Evolutionary conservation across 345 rosid species (phyloP).

Genomic region (Rhodamnia rubescens): DNA sequence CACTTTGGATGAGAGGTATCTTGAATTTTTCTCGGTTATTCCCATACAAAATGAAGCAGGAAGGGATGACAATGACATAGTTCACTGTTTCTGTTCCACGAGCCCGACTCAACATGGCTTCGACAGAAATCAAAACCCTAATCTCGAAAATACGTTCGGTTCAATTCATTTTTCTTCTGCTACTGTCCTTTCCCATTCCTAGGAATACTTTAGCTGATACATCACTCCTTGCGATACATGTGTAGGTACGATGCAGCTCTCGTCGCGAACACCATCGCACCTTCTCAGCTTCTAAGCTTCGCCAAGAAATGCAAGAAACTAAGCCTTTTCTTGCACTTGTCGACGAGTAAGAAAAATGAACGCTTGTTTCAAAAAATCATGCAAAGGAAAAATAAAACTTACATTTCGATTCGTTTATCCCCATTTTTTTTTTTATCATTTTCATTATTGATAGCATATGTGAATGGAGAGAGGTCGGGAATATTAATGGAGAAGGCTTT

Average conservation of each 20-base stretch:
- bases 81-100: background rate
- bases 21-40: background rate
- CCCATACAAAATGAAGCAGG: background rate
- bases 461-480: background rate
- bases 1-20: constrained; percentile 1
- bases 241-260: constrained; percentile 16
- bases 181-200: background rate
- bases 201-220: background rate
- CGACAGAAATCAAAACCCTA: background rate
- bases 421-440: background rate
- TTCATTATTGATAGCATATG: background rate
- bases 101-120: background rate
- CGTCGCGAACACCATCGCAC: constrained; percentile 3
- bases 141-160: background rate
- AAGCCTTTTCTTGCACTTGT: constrained; percentile 15
- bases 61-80: background rate
- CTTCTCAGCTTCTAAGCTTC: constrained; percentile 2
- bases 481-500: background rate
- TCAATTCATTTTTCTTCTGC: background rate
- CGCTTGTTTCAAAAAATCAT: background rate
- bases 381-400: background rate
- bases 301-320: constrained; percentile 17
- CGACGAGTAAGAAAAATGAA: constrained; percentile 1
- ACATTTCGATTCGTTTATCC: background rate
- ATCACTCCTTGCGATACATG: background rate